A percentile compares a stretch with the other conserved stretches of the same genome.
phyloP scores from a whole-genome alignment of 495 filamentous ascomycete genomes.

The Hyaloscypha bicolor region DNA sequence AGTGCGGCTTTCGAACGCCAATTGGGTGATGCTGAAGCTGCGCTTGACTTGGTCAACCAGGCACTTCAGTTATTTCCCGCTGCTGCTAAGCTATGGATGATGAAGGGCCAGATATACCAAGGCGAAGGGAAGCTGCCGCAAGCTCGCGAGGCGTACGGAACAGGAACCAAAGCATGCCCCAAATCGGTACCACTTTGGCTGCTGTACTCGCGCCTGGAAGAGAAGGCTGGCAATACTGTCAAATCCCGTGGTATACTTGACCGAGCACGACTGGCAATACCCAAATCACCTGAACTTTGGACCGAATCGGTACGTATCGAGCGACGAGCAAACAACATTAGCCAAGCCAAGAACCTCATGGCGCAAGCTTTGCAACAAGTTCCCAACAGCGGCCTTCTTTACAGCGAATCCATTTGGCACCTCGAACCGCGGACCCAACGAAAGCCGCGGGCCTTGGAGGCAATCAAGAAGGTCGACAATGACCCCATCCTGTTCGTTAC shows the following conservation, averaged over 20 bases:
- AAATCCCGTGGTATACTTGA: slow-evolving; percentile 93
- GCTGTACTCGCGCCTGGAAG: slow-evolving; percentile 83
- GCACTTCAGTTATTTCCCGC: slow-evolving; percentile 87
- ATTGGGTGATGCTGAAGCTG: slow-evolving; percentile 73
- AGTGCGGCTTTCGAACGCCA: slow-evolving; percentile 89
- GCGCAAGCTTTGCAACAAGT: slow-evolving; percentile 88
- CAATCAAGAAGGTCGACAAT: slow-evolving; percentile 94
- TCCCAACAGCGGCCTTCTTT: slow-evolving; percentile 85
- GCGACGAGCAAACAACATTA: slow-evolving; percentile 79
- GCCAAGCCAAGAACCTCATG: slow-evolving; percentile 88
- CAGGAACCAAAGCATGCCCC: slow-evolving; percentile 83
- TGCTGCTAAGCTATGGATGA: slow-evolving; percentile 92
- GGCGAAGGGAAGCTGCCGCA: slow-evolving; percentile 72
- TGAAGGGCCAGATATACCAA: slow-evolving; percentile 98
- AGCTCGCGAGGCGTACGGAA: slow-evolving; percentile 88
- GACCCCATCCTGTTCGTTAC: slow-evolving; percentile 78
- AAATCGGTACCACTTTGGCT: slow-evolving; percentile 87
- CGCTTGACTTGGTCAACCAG: slow-evolving; percentile 84
- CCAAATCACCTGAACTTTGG: slow-evolving; percentile 85
- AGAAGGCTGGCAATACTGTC: slow-evolving; percentile 79
- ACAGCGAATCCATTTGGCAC: slow-evolving; percentile 92
- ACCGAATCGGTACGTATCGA: slow-evolving; percentile 91
- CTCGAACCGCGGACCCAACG: slow-evolving; percentile 89
- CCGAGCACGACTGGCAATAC: slow-evolving; percentile 79
- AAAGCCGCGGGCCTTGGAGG: slow-evolving; percentile 86